Evolutionary conservation across 352 stramenopile species (phyloP), one percentile per base, ranked within the genome.

Genomic region (Phytophthora hybrid): DNA sequence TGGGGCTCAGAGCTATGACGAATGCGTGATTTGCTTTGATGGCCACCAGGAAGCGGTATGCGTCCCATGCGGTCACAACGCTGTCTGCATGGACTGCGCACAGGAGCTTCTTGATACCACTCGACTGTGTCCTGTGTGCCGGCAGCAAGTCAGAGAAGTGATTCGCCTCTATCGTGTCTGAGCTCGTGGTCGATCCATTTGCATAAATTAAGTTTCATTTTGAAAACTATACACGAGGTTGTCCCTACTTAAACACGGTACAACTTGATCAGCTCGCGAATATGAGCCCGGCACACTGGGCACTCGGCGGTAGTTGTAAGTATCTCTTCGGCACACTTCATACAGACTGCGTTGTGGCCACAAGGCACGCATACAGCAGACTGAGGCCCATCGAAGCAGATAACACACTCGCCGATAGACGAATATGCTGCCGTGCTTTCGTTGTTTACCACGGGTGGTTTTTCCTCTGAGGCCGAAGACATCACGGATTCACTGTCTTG

Each of bases 21-120:
- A 97, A 63, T 97, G 90, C 56, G 78, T 97, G 0, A 90, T 97
- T 34, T 96, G 90, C 75, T 95, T 96, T 71, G 90, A 97, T 62
- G 87, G 79, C 0, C 83, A 85, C 19, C 85, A 95, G 68, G 68
- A 80, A 16, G 90, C 86, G 0, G 89, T 96, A 5, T 95, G 89
- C 44, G 88, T 97, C 19, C 90, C 90, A 0, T 97, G 90, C 23
- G 90, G 90, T 47, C 90, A 97, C 79, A 93, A 95, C 52, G 90
- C 90, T n/a, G 85, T 95, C 58, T 97, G 90, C 62, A 93, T 92
- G 85, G 69, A 83, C 67, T 97, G 90, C 59, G 90, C 90, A 0
- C 70, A 84, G 18, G 82, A 93, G 53, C 73, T 97, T 32, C 56
- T 94, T 47, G 75, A 84, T 41, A 89, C 85, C 3, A 90, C 83